These are phyloP conservation scores for Dryadomyces quercus-mongolicae DNA, from an alignment of 2,329 filamentous ascomycete genomes.

Conservation along the genomic window DNA sequence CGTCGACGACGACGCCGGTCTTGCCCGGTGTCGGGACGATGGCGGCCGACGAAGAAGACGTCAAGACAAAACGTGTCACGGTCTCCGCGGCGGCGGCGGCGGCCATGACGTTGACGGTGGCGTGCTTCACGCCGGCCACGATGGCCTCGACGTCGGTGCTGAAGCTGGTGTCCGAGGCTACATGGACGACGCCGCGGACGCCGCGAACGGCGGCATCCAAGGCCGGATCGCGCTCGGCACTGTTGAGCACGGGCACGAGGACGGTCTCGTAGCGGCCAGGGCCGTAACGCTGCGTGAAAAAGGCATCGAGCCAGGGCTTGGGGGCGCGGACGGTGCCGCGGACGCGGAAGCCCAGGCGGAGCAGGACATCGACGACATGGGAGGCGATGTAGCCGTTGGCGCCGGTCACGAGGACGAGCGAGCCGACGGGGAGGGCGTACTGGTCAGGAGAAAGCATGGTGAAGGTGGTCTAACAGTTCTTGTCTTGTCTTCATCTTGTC, in stretches of 20 bases:
- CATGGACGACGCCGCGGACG: background rate
- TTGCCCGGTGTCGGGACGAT: constrained; percentile 12
- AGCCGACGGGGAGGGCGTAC: constrained; percentile 1
- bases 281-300: constrained; percentile 20
- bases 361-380: constrained; percentile 2
- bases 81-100: constrained; percentile 20
- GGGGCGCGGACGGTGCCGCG: constrained; percentile 28
- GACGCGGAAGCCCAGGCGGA: constrained; percentile 26
- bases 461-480: no score
- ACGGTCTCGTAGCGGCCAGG: constrained; percentile 21
- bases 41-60: constrained; percentile 20
- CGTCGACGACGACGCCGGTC: constrained; percentile 8
- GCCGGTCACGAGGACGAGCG: constrained; percentile 6
- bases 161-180: constrained; percentile 22
- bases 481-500: no score
- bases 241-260: background rate
- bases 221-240: background rate
- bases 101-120: constrained; percentile 19
- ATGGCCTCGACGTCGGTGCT: constrained; percentile 24
- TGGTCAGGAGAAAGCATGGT: no score
- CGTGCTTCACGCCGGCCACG: constrained; percentile 21
- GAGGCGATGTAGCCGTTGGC: constrained; percentile 6
- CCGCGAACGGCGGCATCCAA: constrained; percentile 21
- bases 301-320: constrained; percentile 7
- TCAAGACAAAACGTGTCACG: constrained; percentile 28